Evolutionary conservation across 1,139 yeast species (phyloP).

Genomic region (Geotrichum reessii): DNA sequence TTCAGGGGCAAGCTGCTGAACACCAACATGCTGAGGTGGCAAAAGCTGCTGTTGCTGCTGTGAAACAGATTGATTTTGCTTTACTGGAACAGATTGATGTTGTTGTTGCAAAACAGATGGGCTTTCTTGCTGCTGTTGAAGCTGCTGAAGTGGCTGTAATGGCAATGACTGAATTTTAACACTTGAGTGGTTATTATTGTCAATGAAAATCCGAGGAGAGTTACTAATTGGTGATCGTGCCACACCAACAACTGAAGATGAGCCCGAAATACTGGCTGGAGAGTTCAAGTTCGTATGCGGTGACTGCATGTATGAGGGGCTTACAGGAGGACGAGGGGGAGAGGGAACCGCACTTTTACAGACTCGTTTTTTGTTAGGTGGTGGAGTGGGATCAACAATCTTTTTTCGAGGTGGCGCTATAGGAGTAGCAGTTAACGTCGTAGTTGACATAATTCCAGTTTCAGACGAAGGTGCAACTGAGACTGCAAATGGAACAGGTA

Average conservation of each 20-base stretch:
- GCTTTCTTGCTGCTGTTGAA: neutral
- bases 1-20: neutral
- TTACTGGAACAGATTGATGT: too few relatives aligned
- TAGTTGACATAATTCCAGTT: neutral
- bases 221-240: neutral
- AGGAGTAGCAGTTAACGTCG: neutral
- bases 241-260: neutral
- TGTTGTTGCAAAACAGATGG: constrained; percentile 30
- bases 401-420: neutral
- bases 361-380: constrained; percentile 6
- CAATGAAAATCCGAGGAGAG: neutral
- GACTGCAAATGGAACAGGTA: constrained; percentile 3
- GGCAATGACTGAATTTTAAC: neutral
- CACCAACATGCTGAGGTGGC: neutral
- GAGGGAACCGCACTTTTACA: constrained; percentile 6
- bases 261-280: constrained; percentile 1
- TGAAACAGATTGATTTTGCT: neutral
- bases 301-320: constrained; percentile 4
- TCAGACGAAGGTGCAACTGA: neutral
- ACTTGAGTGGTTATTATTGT: neutral
- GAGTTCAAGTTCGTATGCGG: constrained; percentile 5
- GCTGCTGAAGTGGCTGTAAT: neutral
- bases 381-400: neutral
- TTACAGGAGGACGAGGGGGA: constrained; percentile 9
- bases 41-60: constrained; percentile 37